Conservation (phyloP, 495 filamentous ascomycete species). For the Oleoguttula mirabilis region DNA sequence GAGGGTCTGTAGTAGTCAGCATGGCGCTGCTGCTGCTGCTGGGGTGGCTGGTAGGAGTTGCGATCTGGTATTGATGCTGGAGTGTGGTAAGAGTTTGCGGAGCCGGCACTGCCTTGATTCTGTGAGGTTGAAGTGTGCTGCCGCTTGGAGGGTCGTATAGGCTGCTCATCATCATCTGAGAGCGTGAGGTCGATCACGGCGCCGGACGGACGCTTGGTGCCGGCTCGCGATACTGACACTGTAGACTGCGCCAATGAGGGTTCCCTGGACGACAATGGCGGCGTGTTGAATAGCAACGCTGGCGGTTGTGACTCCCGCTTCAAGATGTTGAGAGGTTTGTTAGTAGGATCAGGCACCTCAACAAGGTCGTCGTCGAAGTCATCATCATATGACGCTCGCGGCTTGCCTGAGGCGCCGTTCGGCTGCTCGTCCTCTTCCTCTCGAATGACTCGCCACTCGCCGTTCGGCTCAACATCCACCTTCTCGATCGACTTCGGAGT, state of each 20-base stretch:
- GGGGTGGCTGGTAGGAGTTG: constrained; percentile 1
- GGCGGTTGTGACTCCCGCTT: constrained; percentile 10
- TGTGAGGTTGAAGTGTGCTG: neutral
- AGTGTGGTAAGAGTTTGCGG: constrained; percentile 11
- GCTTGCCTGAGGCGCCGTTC: constrained; percentile 16
- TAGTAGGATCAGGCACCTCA: constrained; percentile 46
- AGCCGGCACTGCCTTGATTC: neutral
- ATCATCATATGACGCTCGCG: constrained; percentile 35
- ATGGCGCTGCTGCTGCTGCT: neutral
- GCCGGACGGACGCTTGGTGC: constrained; percentile 49
- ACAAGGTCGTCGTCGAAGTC: constrained; percentile 56
- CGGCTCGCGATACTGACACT: constrained; percentile 27
- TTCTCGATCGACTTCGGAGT: constrained; percentile 62
- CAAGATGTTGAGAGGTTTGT: constrained; percentile 33
- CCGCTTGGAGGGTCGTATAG: constrained; percentile 22
- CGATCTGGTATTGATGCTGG: constrained; percentile 12
- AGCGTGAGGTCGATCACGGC: constrained; percentile 71
- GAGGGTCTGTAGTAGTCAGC: constrained; percentile 12
- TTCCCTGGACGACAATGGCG: constrained; percentile 44
- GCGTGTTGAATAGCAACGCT: constrained; percentile 31
- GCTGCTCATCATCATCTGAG: constrained; percentile 55
- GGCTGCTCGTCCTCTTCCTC: constrained; percentile 28
- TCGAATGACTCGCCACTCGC: constrained; percentile 50
- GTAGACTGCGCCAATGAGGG: constrained; percentile 36
- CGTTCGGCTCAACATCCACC: constrained; percentile 81